Percentiles rank a stretch among this genome's conserved stretches.
These are phyloP conservation scores for Borovskyia barvae DNA, from an alignment of 208 protist genomes.

Conservation along the genomic window DNA sequence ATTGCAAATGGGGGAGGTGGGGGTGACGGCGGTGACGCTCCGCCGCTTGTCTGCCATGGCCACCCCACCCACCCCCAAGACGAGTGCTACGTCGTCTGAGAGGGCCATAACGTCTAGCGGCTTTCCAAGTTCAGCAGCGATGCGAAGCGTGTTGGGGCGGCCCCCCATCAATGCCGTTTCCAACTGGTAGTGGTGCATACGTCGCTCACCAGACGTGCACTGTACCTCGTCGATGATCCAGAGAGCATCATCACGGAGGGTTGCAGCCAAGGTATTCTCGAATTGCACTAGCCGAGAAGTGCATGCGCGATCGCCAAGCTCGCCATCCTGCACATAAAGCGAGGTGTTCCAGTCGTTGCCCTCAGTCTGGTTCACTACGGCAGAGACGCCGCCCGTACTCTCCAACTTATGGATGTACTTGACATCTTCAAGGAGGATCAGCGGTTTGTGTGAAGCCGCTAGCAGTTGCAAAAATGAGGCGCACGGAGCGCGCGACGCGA, in stretches of 20 bases:
- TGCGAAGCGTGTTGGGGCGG: not conserved
- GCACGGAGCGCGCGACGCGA: conserved; percentile 2
- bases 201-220: not conserved
- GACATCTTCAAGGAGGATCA: conserved; percentile 7
- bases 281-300: conserved; percentile 2
- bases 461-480: conserved; percentile 25
- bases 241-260: conserved; percentile 4
- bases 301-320: not conserved
- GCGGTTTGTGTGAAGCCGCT: not conserved
- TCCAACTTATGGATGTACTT: conserved; percentile 19
- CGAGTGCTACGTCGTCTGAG: conserved; percentile 10
- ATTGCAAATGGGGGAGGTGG: not conserved
- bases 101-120: conserved; percentile 20
- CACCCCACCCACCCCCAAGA: conserved; percentile 8
- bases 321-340: conserved; percentile 2
- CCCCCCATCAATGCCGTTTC: conserved; percentile 5
- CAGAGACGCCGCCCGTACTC: not conserved
- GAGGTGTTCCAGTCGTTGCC: conserved; percentile 8
- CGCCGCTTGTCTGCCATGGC: conserved; percentile 11
- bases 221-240: conserved; percentile 14
- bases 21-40: not conserved
- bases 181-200: conserved; percentile 5
- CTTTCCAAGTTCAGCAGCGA: not conserved
- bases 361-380: conserved; percentile 11
- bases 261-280: not conserved